These are phyloP conservation scores for Erythrophleum ivorense DNA, from an alignment of 331 rosid genomes.

Conservation along the genomic window DNA sequence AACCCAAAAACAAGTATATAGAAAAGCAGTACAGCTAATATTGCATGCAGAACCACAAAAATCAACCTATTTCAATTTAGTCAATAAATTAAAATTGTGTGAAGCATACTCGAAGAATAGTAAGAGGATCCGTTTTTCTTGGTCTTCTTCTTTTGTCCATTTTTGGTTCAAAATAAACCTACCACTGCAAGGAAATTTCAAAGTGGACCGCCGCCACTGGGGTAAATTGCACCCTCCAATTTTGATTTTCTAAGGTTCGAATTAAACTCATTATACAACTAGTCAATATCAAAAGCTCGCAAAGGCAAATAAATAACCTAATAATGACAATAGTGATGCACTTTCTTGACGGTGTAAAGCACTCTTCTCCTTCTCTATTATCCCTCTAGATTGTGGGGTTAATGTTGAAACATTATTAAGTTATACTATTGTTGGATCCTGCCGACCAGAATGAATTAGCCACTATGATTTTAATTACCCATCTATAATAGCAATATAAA, in stretches of 20 bases:
- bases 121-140: background rate
- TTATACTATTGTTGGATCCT: background rate
- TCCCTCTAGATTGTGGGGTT: background rate
- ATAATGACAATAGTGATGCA: background rate
- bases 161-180: background rate
- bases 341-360: background rate
- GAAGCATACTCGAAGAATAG: background rate
- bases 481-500: too few relatives aligned
- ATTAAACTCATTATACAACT: background rate
- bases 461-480: too few relatives aligned
- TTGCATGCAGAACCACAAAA: background rate
- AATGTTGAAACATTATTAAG: background rate
- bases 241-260: background rate
- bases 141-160: background rate
- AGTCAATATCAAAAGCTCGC: background rate
- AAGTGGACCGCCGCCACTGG: background rate
- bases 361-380: background rate
- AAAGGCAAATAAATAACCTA: background rate
- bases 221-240: background rate
- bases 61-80: background rate
- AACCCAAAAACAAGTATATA: too few relatives aligned
- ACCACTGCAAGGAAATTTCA: background rate
- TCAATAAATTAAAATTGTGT: background rate
- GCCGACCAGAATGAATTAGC: background rate
- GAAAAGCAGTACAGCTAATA: background rate